Evolutionary conservation across 768 basidiomycete species (phyloP).

Genomic region (Mycena floridula): DNA sequence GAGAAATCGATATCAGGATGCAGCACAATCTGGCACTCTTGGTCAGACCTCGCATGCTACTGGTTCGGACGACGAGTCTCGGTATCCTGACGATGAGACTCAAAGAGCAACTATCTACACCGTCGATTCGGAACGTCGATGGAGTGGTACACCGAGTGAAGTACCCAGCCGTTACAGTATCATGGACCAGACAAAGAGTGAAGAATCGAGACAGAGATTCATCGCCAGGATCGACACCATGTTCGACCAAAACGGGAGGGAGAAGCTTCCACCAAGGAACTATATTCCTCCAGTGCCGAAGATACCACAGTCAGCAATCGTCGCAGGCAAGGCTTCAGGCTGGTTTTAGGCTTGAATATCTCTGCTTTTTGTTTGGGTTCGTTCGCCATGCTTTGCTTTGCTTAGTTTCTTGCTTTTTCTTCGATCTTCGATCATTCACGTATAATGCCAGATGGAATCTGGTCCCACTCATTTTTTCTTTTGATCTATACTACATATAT

Average conservation of each 20-base stretch:
- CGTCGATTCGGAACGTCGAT: constrained; percentile 28
- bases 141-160: constrained; percentile 30
- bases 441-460: too few species aligned
- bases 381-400: too few species aligned
- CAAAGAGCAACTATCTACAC: constrained; percentile 20
- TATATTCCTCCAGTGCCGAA: constrained; percentile 40
- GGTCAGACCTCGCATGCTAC: too few species aligned
- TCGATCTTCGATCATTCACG: too few species aligned
- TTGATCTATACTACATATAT: too few species aligned
- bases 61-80: constrained; percentile 16
- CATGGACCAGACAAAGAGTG: constrained; percentile 47
- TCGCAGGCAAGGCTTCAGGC: neutral
- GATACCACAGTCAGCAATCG: constrained; percentile 19
- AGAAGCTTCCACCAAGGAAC: constrained; percentile 18
- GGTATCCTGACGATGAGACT: constrained; percentile 19
- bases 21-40: too few species aligned
- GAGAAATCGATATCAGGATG: constrained; percentile 1
- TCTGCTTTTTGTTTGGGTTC: too few species aligned
- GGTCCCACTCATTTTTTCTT: too few species aligned
- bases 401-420: too few species aligned
- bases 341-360: too few species aligned
- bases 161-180: constrained; percentile 48
- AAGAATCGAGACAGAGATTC: constrained; percentile 41
- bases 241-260: constrained; percentile 34
- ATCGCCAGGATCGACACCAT: constrained; percentile 47